Base-by-base conservation (phyloP, 306 rosid species). In the Corylus avellana region DNA sequence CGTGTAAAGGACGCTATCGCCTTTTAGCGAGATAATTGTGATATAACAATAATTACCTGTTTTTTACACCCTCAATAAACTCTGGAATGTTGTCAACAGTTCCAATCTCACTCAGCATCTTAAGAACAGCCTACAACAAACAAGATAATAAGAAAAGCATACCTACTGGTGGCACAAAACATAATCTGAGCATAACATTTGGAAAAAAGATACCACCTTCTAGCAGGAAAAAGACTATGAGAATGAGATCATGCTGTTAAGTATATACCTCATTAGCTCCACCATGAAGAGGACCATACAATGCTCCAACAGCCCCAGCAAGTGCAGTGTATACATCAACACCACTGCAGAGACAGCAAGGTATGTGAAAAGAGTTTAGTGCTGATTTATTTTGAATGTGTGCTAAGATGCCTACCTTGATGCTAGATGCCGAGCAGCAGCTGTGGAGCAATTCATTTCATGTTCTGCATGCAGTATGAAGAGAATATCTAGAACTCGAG, bases 361-460 rank as follows among this genome's bases (percentile, higher is more conserved):
- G 48, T 66, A 37, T 66, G 78, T 77, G 47, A 76, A 56, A 69
- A 56, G 66, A 55, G 61, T 11, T 59, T 44, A 46, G 50, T 67
- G 76, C 4, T 8, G 51, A 32, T 11, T 71, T 18, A 22, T 81
- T 86, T 85, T 51, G 22, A 56, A 64, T 17, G 13, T 22, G 54
- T 46, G 58, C 59, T 49, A 75, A 76, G 53, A 73, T 67, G 72
- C 82, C 68, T 85, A 90, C 97, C 98, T 93, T 74, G 98, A 93
- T 16, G 98, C 92, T 74, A 93, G 89, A 84, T 93, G 98, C 63
- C 98, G 89, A 18, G 93, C 97, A 76, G 94, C 79, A 29, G 98
- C 87, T 20, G 98, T 91, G 57, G 98, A 93, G 83, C 98, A 93
- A 85, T 93, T 93, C 98, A 93, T 93, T 85, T 93, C 98, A 86